Evolutionary conservation across 441 rosid species (phyloP), one percentile per base, ranked within the genome.

Genomic region (Pelargonium cotyledonis): DNA sequence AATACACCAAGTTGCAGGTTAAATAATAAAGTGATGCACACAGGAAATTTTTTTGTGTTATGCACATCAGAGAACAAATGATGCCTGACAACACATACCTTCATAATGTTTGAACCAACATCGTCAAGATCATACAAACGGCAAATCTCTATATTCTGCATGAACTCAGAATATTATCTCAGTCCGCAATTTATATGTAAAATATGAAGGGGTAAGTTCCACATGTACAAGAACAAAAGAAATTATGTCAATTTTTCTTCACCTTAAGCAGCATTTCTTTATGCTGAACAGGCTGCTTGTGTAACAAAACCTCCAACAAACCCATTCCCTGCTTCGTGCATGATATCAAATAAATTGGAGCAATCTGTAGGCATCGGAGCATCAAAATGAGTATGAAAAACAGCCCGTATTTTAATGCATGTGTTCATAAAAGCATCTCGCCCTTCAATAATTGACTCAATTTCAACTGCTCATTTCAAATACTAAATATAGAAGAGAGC

Each of bases 111-210:
- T 70, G 90, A 80, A 70, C 90, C 85, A 79, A 86, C 80, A 70
- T 46, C 65, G 62, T 83, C 83, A 55, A 91, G 95, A 49, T 93
- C 90, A 79, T 89, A 85, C 18, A 93, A 81, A 65, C 91, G 93
- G 80, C 96, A 93, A 74, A 93, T 85, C 85, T 93, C 97, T 76
- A 93, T 71, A 63, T 83, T 91, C 98, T 93, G 87, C 82, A 81
- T 11, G 60, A 67, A 67, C 62, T 57, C 62, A 8, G 10, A 19
- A 57, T 57, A 57, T 18, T 57, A 16, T 18, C 16, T 12, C 38
- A 61, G 29, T 60, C 72, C 38, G 9, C 26, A 57, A 16, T 18
- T 57, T 18, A 57, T 18, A 75, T 63, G 57, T 41, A 58, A 66
- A 43, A 41, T 44, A 26, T 58, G 15, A 8, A 35, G 19, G 19